Conservation (phyloP, 2,329 filamentous ascomycete genomes). For the Trichoderma sp. region DNA sequence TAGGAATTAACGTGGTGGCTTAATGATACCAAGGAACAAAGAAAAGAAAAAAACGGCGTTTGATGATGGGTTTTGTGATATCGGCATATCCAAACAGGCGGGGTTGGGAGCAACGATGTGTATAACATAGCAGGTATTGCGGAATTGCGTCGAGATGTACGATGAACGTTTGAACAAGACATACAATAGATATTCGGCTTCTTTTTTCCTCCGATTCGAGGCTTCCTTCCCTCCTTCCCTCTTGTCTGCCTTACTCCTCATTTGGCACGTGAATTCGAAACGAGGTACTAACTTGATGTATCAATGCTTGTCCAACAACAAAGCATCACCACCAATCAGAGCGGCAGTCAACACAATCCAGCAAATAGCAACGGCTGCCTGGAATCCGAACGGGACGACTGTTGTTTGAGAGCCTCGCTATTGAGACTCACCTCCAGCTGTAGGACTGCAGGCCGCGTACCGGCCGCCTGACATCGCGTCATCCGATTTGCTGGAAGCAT, state of each 20-base stretch:
- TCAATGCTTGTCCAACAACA: neutral
- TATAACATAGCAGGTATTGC: conserved; percentile 14
- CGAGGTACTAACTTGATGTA: neutral
- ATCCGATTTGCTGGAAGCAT: neutral
- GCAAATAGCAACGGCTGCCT: neutral
- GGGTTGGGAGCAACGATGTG: neutral
- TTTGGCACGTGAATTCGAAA: neutral
- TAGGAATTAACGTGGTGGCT: conserved; percentile 71
- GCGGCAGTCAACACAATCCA: neutral
- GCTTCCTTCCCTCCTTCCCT: neutral
- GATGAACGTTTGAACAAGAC: neutral
- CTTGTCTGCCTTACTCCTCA: neutral
- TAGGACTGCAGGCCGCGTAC: neutral
- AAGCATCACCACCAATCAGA: neutral
- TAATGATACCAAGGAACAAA: conserved; percentile 37
- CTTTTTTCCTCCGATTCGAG: neutral
- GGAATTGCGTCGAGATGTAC: conserved; percentile 6
- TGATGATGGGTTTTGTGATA: neutral
- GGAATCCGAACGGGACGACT: neutral
- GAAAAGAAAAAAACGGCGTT: neutral
- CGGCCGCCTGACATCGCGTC: neutral
- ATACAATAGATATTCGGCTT: neutral
- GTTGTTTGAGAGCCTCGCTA: neutral
- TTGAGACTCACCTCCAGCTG: neutral
- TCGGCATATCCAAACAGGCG: neutral